Evolutionary conservation across 441 rosid genomes (phyloP), one percentile per base, ranked within the genome.

Genomic region (Syzygium malaccense): DNA sequence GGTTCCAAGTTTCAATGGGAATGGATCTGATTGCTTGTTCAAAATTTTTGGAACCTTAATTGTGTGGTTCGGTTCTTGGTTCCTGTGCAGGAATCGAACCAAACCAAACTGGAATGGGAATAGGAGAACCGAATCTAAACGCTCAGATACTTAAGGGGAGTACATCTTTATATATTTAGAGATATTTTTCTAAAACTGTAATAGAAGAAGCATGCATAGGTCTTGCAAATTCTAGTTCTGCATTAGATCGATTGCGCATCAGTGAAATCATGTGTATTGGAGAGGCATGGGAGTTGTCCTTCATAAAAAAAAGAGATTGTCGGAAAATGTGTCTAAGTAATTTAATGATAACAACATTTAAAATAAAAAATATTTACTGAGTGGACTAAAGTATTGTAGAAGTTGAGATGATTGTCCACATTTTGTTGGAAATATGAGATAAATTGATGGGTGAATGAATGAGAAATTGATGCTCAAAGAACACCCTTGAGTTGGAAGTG

Each of bases 31-130:
- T 64, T 30, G 8, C 6, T 17, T 30, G 9, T 64, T 64, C 15
- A 18, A 62, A 30, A 62, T 62, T 15, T n/a, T 30, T 30, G 32
- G 8, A 18, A 17, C 17, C 3, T 30, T 32, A 66, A 17, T 5
- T 5, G 1, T 30, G 11, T 2, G 10, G 19, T n/a, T 32, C 41
- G 8, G 12, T 5, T 30, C 4, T 1, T 1, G 19, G 2, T 66
- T 30, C 18, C 6, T 6, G 4, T 66, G 6, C 0, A 17, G 23
- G 23, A 66, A 19, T 41, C 0, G 1, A 8, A 66, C 8, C 1
- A 12, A 33, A 66, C 8, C 1, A 12, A 33, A 30, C 4, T 1
- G 41, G 9, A 64, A 7, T 0, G 9, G 9, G 41, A 64, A 30
- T 2, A 0, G 1, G 12, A 30, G 75, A 30, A 64, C 41, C 23